These are phyloP conservation scores for Arabidopsis lyrata DNA, from an alignment of 441 rosid species.

Conservation along the genomic window DNA sequence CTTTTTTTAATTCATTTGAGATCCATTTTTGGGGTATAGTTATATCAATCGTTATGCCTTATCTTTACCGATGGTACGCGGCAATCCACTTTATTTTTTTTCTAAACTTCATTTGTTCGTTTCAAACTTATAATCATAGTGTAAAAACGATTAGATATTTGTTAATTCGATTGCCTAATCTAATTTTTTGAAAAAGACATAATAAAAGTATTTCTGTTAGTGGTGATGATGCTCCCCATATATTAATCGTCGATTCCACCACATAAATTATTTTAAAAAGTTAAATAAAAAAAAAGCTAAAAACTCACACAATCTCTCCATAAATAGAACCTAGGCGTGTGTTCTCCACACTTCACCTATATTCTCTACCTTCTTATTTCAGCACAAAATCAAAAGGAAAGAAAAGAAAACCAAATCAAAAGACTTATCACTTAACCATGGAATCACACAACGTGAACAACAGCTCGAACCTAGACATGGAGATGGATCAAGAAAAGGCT, in stretches of 20 bases:
- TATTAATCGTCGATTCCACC: conserved; percentile 48
- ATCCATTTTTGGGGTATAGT: background rate
- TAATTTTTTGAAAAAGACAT: conserved; percentile 12
- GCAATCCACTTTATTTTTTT: conserved; percentile 34
- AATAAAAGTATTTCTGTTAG: conserved; percentile 32
- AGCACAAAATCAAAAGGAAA: background rate
- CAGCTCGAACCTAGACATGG: conserved; percentile 51
- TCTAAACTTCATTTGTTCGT: conserved; percentile 33
- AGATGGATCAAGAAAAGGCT: conserved; percentile 46
- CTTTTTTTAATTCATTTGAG: conserved; percentile 3
- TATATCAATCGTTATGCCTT: conserved; percentile 14
- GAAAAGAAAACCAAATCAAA: conserved; percentile 33
- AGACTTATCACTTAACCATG: conserved; percentile 41
- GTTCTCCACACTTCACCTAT: conserved; percentile 60
- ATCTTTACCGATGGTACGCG: conserved; percentile 33
- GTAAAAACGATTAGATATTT: conserved; percentile 34
- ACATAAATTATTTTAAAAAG: conserved; percentile 27
- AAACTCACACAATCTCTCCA: conserved; percentile 33
- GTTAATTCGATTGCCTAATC: conserved; percentile 24
- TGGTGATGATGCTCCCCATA: conserved; percentile 41
- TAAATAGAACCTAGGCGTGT: conserved; percentile 70
- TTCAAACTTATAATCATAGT: conserved; percentile 36
- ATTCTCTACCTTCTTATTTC: conserved; percentile 29
- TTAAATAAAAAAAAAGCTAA: conserved; percentile 22
- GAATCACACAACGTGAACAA: conserved; percentile 44